Percentiles rank a stretch among this genome's conserved stretches.
phyloP scores from a whole-genome alignment of 116 monocot species.

The Thalassia testudinum region DNA sequence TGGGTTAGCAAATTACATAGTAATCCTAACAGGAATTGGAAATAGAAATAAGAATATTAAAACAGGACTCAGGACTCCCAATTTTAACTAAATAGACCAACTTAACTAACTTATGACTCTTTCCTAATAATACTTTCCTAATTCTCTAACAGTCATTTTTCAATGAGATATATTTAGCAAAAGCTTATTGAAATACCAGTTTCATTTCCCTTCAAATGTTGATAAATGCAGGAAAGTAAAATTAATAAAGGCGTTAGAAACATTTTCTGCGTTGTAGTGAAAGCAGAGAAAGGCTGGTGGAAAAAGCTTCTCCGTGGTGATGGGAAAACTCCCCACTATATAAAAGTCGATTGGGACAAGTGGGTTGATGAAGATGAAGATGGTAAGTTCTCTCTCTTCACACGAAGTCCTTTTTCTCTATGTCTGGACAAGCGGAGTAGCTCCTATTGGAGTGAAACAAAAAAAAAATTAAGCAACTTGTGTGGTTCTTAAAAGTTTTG shows the following conservation, averaged over 20 bases:
- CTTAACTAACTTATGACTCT: background rate
- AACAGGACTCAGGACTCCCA: no score
- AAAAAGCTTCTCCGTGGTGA: constrained; percentile 61
- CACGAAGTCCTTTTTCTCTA: no score
- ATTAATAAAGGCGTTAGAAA: constrained; percentile 62
- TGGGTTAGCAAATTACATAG: no score
- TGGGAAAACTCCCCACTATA: constrained; percentile 66
- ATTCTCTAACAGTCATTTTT: background rate
- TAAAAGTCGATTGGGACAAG: constrained; percentile 95
- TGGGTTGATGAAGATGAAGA: constrained; percentile 89
- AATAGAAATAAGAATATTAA: no score
- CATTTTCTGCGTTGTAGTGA: constrained; percentile 59
- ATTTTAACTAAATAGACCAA: no score
- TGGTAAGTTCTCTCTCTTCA: no score
- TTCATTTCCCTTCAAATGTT: background rate
- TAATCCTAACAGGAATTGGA: no score
- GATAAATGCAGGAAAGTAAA: constrained; percentile 57
- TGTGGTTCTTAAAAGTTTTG: no score
- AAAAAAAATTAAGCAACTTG: no score
- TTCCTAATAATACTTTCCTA: background rate
- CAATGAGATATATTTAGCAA: background rate
- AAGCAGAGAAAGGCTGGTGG: constrained; percentile 77
- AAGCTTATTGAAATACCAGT: background rate
- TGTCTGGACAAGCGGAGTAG: no score
- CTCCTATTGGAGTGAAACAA: no score